These are phyloP conservation scores for Capsicum pubescens DNA, from an alignment of 257 asterid genomes.

Conservation along the genomic window DNA sequence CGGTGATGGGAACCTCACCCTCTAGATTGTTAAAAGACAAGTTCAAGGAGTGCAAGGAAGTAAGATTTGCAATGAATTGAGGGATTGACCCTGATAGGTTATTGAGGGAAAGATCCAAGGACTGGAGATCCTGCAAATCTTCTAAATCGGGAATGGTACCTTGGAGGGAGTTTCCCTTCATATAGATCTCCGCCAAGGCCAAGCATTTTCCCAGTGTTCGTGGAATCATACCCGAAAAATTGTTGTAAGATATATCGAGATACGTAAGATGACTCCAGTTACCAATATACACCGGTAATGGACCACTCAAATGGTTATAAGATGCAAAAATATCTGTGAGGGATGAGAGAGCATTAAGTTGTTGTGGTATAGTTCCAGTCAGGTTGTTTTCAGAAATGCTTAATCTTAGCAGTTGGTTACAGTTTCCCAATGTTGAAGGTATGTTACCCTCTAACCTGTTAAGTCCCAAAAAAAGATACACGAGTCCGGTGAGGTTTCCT, in stretches of 20 bases:
- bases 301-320: constrained; percentile 46
- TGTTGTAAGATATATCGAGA: constrained; percentile 29
- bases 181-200: constrained; percentile 33
- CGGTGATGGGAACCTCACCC: constrained; percentile 45
- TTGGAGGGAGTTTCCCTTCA: constrained; percentile 42
- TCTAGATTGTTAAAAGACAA: constrained; percentile 52
- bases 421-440: constrained; percentile 48
- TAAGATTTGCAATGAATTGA: constrained; percentile 32
- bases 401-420: constrained; percentile 39
- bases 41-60: constrained; percentile 41
- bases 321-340: constrained; percentile 42
- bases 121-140: constrained; percentile 34
- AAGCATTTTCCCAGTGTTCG: constrained; percentile 41
- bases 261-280: constrained; percentile 45
- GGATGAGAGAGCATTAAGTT: constrained; percentile 42
- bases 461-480: constrained; percentile 38
- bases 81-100: constrained; percentile 51
- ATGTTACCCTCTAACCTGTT: constrained; percentile 53
- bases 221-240: constrained; percentile 48
- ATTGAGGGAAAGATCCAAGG: constrained; percentile 48
- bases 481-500: constrained; percentile 45
- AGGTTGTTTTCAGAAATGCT: constrained; percentile 44
- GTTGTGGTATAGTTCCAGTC: constrained; percentile 49
- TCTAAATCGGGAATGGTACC: constrained; percentile 48
- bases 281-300: constrained; percentile 42